Evolutionary conservation across 2,329 filamentous ascomycete genomes (phyloP), one percentile per base, ranked within the genome.

Genomic region (Endocalyx cinctus): DNA sequence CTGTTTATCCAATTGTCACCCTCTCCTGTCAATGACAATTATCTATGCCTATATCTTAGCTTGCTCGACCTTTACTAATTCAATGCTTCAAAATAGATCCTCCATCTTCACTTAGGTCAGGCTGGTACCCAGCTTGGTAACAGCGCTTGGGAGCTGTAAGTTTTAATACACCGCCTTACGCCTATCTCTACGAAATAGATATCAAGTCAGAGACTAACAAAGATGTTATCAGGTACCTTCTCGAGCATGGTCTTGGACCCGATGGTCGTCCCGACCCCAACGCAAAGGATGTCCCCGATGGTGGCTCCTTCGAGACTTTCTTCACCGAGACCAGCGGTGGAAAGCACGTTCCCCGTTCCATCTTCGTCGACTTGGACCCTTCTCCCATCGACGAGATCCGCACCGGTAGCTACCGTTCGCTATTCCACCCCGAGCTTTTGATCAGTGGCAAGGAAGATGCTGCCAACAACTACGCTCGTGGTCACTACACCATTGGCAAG

Each of bases 401-500:
- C 39, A 84, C 79, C 34, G 79, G 80, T 39, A 42, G 53, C 45
- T 84, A 83, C 66, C 77, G 78, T 50, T 71, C 79, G 55, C 74
- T 84, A 41, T 84, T 83, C 70, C 80, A 84, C 64, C 80, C 80
- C 28, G 80, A 84, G 68, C 70, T 80, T 50, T 63, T 84, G 55
- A 77, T 84, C 57, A 84, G 75, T 60, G 80, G 80, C 63, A 84
- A 84, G 72, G 81, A 84, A 62, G 81, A 84, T 73, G 80, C 81
- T 38, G 79, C 80, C 65, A 84, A 84, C 69, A 85, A 85, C 71
- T 85, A 84, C 54, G 81, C 81, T 48, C 80, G 80, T 67, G 81
- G 81, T 37, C 80, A 85, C 66, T 84, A 85, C 65, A 84, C 81
- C 50, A 79, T 84, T 50, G 81, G 81, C 65, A 84, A 84, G 72